Conservation (phyloP, 441 rosid genomes). For the Arabidopsis hybrid region DNA sequence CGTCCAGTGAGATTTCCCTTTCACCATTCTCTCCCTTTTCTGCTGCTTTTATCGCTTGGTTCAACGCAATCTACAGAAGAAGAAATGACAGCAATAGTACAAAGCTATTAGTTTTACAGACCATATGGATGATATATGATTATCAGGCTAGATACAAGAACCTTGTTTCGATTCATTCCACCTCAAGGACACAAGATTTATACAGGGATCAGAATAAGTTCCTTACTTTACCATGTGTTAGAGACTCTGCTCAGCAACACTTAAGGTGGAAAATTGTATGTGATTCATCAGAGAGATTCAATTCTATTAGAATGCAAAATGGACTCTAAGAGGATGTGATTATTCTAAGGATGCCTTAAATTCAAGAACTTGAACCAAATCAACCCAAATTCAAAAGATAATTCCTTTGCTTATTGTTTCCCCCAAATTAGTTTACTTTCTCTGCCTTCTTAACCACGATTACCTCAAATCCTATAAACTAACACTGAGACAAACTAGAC, state of each 20-base stretch:
- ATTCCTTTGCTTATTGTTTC: not conserved
- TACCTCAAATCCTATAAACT: not conserved
- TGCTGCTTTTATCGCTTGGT: conserved; percentile 65
- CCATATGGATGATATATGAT: not conserved
- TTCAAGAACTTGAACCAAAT: conserved; percentile 5
- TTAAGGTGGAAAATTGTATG: not conserved
- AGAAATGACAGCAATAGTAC: not conserved
- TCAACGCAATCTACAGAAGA: conserved; percentile 60
- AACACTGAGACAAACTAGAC: conserved; percentile 2
- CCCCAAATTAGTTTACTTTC: not conserved
- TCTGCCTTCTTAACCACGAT: not conserved
- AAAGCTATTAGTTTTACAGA: not conserved
- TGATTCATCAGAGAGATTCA: conserved; percentile 1
- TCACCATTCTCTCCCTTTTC: conserved; percentile 50
- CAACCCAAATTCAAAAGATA: not conserved
- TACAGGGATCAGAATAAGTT: not conserved
- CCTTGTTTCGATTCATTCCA: not conserved
- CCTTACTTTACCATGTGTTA: not conserved
- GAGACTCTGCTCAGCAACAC: not conserved
- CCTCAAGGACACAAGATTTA: not conserved
- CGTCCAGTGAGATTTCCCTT: conserved; percentile 49
- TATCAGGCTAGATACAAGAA: conserved; percentile 1
- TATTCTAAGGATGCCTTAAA: not conserved
- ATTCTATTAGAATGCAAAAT: not conserved
- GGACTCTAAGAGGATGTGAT: too few species aligned